phyloP scores from a whole-genome alignment of 805 yeast genomes.

The Priceomyces melissophilus region DNA sequence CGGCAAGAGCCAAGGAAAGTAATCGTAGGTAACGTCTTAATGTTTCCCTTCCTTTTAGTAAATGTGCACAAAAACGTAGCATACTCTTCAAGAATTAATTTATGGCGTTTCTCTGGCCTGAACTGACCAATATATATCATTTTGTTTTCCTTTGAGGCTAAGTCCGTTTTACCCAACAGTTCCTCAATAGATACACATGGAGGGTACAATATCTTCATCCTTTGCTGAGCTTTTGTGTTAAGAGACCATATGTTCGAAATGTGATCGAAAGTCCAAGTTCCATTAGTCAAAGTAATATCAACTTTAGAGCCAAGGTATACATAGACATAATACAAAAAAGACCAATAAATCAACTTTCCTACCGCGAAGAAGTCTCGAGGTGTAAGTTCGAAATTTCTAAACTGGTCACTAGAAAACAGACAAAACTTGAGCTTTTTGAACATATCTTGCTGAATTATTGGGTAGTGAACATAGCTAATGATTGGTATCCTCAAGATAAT shows the following conservation, averaged over 20 bases:
- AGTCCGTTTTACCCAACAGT: conserved; percentile 1
- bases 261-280: conserved; percentile 89
- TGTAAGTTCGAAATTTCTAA: conserved; percentile 14
- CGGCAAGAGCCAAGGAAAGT: conserved; percentile 85
- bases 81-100: conserved; percentile 62
- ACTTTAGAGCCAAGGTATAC: conserved; percentile 63
- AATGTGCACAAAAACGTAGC: conserved; percentile 43
- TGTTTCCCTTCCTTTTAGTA: conserved; percentile 13
- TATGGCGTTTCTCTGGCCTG: conserved; percentile 92
- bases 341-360: conserved; percentile 66
- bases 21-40: conserved; percentile 46
- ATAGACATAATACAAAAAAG: conserved; percentile 58
- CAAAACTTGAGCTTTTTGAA: conserved; percentile 49
- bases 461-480: conserved; percentile 90
- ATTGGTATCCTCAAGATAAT: conserved; percentile 66
- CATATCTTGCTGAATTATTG: conserved; percentile 89
- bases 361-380: conserved; percentile 30
- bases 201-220: conserved; percentile 65
- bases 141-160: conserved; percentile 27
- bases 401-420: conserved; percentile 11
- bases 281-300: conserved; percentile 68
- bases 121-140: conserved; percentile 81
- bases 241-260: conserved; percentile 60
- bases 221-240: conserved; percentile 21
- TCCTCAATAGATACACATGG: conserved; percentile 73